Evolutionary conservation across 192 early-diverging fungal species (phyloP).

Genomic region (Linnemannia elongata): DNA sequence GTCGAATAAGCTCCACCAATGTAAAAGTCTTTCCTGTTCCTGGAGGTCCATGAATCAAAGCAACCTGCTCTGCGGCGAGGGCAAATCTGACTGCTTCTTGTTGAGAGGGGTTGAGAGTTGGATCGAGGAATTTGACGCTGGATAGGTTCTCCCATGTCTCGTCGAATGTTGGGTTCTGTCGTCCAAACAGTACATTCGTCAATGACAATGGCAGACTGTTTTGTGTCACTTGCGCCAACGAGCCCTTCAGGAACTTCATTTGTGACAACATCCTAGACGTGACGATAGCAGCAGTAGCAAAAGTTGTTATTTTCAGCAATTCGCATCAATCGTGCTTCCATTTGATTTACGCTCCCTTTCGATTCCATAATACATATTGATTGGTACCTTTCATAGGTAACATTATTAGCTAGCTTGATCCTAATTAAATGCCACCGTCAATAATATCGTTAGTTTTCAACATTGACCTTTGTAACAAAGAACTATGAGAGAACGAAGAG

Average conservation of each 20-base stretch:
- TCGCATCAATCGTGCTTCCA: not conserved
- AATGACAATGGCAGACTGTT: conserved; percentile 34
- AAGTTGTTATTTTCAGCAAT: not conserved
- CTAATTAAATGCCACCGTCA: conserved; percentile 31
- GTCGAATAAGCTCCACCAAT: conserved; percentile 87
- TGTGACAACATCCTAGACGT: conserved; percentile 47
- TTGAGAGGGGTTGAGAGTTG: conserved; percentile 78
- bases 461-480: not conserved
- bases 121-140: conserved; percentile 67
- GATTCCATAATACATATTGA: not conserved
- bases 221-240: conserved; percentile 47
- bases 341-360: not conserved
- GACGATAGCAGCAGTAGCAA: not conserved
- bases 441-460: conserved; percentile 9
- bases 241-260: conserved; percentile 60
- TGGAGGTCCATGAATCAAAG: conserved; percentile 90
- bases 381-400: conserved; percentile 63
- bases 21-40: conserved; percentile 94
- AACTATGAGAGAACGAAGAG: conserved; percentile 37
- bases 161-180: conserved; percentile 44
- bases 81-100: conserved; percentile 75
- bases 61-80: conserved; percentile 71
- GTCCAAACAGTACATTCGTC: conserved; percentile 64
- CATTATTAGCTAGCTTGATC: conserved; percentile 62
- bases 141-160: conserved; percentile 28